Evolutionary conservation across 192 early-diverging fungal genomes (phyloP), one percentile per base, ranked within the genome.

Genomic region (Backusella sp.): DNA sequence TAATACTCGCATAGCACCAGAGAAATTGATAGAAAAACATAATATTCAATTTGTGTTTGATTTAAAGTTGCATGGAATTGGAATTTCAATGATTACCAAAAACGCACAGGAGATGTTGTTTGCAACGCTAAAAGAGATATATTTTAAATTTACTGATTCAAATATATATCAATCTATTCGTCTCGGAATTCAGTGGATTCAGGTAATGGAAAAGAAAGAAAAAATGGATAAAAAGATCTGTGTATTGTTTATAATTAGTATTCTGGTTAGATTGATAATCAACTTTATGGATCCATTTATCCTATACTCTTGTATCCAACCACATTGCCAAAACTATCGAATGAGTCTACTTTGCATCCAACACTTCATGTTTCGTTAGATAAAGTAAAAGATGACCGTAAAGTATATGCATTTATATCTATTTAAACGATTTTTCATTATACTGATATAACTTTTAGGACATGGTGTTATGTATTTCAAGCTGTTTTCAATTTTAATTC

Each of bases 401-500:
- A 73, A 72, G 52, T 53, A 21, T 71, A 26, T 42, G 4, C 35
- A 1, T 41, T 62, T 11, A 36, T n/a, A 26, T 65, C 21, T 21
- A 14, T 44, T 44, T 19, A 53, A 23, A 53, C n/a, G 6, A 19
- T n/a, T 53, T 53, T 44, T 44, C 42, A 17, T 17, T 44, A 44
- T 44, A 26, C n/a, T 44, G 15, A 44, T 17, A 44, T 44, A 44
- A 17, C 42, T 44, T 44, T n/a, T 77, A 77, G 76, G 90, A 15
- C 93, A 93, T 71, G 95, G 95, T n/a, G 92, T 97, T 23, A 88
- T 93, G 66, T 97, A 94, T 84, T 91, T 92, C 75, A 90, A 95
- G 65, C 90, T 91, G 77, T 94, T 94, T 39, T 92, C 92, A 4
- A 85, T 95, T 5, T 76, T 96, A 6, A 75, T 93, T 11, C 95